Conservation (phyloP, 805 yeast species). For the Suhomyces sp. region DNA sequence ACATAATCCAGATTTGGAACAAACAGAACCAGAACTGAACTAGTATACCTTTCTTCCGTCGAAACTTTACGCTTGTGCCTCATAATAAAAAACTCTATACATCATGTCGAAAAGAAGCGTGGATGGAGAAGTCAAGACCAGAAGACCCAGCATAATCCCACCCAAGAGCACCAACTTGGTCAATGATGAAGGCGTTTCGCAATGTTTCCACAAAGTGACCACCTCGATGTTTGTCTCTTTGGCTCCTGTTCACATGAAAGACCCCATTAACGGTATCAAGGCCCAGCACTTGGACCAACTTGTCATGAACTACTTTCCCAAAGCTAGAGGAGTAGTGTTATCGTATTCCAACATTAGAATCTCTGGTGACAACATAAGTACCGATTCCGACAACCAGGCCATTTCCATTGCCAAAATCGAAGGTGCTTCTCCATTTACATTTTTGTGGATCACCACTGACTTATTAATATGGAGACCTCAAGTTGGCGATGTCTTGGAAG, state of each 20-base stretch:
- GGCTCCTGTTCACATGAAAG: conserved; percentile 73
- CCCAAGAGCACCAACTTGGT: conserved; percentile 27
- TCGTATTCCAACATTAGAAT: conserved; percentile 69
- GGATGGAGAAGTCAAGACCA: not conserved
- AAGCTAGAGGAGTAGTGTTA: conserved; percentile 78
- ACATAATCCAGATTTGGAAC: not conserved
- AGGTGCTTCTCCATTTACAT: conserved; percentile 82
- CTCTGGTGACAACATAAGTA: conserved; percentile 37
- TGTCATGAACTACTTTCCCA: conserved; percentile 74
- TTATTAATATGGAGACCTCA: conserved; percentile 87
- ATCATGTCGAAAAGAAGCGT: conserved; percentile 4
- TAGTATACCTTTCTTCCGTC: not conserved
- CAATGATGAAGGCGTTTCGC: conserved; percentile 49
- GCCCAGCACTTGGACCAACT: conserved; percentile 88
- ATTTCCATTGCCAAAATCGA: conserved; percentile 62
- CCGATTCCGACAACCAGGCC: conserved; percentile 37
- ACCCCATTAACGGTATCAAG: conserved; percentile 76
- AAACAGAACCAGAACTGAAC: not conserved
- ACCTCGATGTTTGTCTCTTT: conserved; percentile 73
- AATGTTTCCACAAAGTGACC: conserved; percentile 64
- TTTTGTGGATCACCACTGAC: conserved; percentile 81
- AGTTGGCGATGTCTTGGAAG: conserved; percentile 83
- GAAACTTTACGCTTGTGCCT: not conserved
- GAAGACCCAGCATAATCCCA: conserved; percentile 6
- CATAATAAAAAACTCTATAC: not conserved